Evolutionary conservation across 768 basidiomycete species (phyloP), one percentile per base, ranked within the genome.

Genomic region (Brasilioporus rufonigricans): DNA sequence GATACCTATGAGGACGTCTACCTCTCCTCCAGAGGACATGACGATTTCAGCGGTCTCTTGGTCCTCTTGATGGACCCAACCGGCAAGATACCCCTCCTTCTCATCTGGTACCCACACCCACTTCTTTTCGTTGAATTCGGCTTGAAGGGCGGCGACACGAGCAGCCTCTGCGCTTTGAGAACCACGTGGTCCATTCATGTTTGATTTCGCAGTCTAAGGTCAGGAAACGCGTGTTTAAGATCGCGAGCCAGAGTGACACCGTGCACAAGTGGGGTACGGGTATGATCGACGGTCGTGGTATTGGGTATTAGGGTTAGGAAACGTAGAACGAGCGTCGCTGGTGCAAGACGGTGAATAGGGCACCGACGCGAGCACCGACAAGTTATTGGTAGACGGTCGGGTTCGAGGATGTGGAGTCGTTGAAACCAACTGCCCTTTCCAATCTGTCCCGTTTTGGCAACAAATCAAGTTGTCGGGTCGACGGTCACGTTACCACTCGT

Each of bases 91-190:
- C 1, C 96, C 96, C 61, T 94, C 89, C 68, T 82, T 84, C 55
- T 87, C 83, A 71, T 98, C 95, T 3, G 93, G 93, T 24, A 95
- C 89, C 96, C 96, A 98, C 7, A 98, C 93, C 91, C 95, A 96
- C 76, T 87, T 91, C 87, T 95, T 97, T 80, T 93, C 93, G 69
- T 93, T 95, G 73, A 94, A 96, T 71, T 95, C 93, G 11, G 93
- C 92, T 68, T 94, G 91, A n/a, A 87, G 82, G 19, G 92, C 93
- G 21, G 93, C 92, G 18, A 85, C 87, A 50, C 87, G 78, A 9
- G 93, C 89, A 38, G 87, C 87, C 70, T 93, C 93, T 44, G 77
- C 79, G 57, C 74, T 79, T 55, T 78, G 80, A 39, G 83, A 79
- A 46, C 69, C 74, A 40, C 77, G 73, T 57, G 77, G 74, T 51